Evolutionary conservation across 306 rosid genomes (phyloP), one percentile per base, ranked within the genome.

Genomic region (Lagenaria siceraria): DNA sequence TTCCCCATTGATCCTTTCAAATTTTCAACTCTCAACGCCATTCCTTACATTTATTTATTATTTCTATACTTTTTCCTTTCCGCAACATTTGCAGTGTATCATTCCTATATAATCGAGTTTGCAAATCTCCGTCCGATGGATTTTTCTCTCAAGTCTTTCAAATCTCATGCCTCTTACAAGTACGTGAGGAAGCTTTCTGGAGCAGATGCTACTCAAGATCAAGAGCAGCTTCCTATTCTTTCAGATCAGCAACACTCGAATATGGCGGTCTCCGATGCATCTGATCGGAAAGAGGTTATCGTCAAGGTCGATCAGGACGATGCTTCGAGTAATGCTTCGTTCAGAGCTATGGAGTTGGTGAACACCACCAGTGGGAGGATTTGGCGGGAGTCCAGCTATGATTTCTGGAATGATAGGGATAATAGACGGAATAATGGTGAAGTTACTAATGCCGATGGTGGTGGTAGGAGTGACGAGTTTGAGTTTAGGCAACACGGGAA

Each of bases 381-480:
- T 75, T 84, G 91, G 90, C 82, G 90, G 78, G 93, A 84, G 11
- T 75, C 89, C n/a, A 87, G 95, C 78, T 80, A 81, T 11, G 90
- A 86, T 7, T 86, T 89, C 74, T 88, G 92, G 96, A 75, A 65
- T 2, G 83, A 77, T 1, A 73, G n/a, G 0, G 74, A 6, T 18
- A 0, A 21, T 7, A 43, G 42, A 12, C 69, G 79, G 71, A 79
- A 38, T n/a, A 13, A 22, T 1, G 17, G 18, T 24, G 42, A 19
- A 3, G 82, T 1, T n/a, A 15, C 6, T 4, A 42, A 13, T 21
- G 81, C 33, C 19, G 74, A 60, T 7, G 65, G 60, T 3, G 2
- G 35, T 53, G 58, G 10, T 18, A 53, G 2, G 25, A 22, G 43
- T 77, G 78, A 78, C 6, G 83, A 80, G 38, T 92, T 92, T 25